Evolutionary conservation across 805 yeast species (phyloP).

Genomic region (Diddensiella transvaalensis): DNA sequence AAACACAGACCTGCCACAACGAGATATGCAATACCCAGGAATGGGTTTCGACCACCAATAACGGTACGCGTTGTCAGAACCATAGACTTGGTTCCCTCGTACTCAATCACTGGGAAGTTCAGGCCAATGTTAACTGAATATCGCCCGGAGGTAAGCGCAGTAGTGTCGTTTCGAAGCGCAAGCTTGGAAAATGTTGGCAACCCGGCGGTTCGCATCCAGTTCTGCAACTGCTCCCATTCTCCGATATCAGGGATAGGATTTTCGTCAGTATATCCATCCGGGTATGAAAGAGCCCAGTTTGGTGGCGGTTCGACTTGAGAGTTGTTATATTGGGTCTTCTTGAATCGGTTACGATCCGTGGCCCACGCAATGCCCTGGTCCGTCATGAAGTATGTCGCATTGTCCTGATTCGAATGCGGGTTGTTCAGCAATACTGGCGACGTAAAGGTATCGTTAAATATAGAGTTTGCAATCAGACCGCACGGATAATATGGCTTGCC

Average conservation of each 20-base stretch:
- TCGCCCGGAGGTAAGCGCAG: conserved; percentile 56
- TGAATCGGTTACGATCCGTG: conserved; percentile 67
- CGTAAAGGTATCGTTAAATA: conserved; percentile 82
- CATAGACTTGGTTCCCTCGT: conserved; percentile 85
- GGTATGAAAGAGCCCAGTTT: conserved; percentile 76
- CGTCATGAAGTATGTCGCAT: conserved; percentile 40
- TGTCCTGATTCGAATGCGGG: conserved; percentile 29
- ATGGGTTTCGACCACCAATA: conserved; percentile 83
- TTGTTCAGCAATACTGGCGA: conserved; percentile 40
- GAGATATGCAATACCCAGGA: conserved; percentile 79
- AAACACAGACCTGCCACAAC: conserved; percentile 78
- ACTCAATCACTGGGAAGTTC: conserved; percentile 77
- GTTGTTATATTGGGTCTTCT: conserved; percentile 65
- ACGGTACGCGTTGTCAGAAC: conserved; percentile 77
- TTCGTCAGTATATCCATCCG: conserved; percentile 82
- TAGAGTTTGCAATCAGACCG: conserved; percentile 89
- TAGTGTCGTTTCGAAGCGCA: conserved; percentile 66
- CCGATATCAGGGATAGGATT: conserved; percentile 70
- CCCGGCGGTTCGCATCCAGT: conserved; percentile 98
- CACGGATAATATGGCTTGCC: conserved; percentile 80
- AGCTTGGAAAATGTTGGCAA: conserved; percentile 83
- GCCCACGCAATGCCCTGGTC: conserved; percentile 78
- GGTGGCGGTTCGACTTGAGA: conserved; percentile 88
- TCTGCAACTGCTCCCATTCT: conserved; percentile 79
- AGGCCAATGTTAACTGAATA: conserved; percentile 65